A percentile compares a stretch with the other conserved stretches of the same genome.
phyloP scores from a whole-genome alignment of 2,329 filamentous ascomycete genomes.

The Zasmidium angulare region DNA sequence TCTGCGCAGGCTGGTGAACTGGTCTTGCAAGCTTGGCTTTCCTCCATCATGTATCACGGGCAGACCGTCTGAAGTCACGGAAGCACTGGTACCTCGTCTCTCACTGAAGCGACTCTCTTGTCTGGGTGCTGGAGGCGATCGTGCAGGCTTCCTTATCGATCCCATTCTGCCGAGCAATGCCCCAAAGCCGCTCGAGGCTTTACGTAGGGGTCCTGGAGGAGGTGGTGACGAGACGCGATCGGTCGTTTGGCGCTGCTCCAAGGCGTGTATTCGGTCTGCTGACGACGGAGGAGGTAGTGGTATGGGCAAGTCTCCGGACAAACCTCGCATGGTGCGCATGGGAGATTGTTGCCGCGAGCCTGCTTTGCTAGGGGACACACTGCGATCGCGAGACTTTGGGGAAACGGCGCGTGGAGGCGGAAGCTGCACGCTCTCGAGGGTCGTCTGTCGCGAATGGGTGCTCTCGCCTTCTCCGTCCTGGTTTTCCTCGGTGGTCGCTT shows the following conservation, averaged over 20 bases:
- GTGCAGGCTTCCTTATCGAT: constrained; percentile 58
- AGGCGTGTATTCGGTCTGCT: constrained; percentile 32
- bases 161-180: constrained; percentile 68
- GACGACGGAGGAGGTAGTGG: constrained; percentile 47
- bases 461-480: constrained; percentile 1
- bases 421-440: constrained; percentile 10
- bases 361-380: constrained; percentile 26
- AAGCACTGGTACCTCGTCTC: constrained; percentile 27
- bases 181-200: constrained; percentile 83
- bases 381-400: constrained; percentile 12
- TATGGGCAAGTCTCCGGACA: constrained; percentile 70
- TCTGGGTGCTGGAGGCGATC: constrained; percentile 43
- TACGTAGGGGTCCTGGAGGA: constrained; percentile 54
- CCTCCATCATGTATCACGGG: constrained; percentile 27
- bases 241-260: constrained; percentile 18
- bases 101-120: constrained; percentile 23
- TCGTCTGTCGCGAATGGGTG: constrained; percentile 9
- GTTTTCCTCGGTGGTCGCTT: background rate
- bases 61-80: constrained; percentile 26
- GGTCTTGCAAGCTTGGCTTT: constrained; percentile 46
- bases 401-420: constrained; percentile 1
- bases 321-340: constrained; percentile 56
- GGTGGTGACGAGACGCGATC: constrained; percentile 34
- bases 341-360: constrained; percentile 25
- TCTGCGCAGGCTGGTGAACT: constrained; percentile 47